Evolutionary conservation across 495 filamentous ascomycete genomes (phyloP), one percentile per base, ranked within the genome.

Genomic region (Penicillium paxilli): DNA sequence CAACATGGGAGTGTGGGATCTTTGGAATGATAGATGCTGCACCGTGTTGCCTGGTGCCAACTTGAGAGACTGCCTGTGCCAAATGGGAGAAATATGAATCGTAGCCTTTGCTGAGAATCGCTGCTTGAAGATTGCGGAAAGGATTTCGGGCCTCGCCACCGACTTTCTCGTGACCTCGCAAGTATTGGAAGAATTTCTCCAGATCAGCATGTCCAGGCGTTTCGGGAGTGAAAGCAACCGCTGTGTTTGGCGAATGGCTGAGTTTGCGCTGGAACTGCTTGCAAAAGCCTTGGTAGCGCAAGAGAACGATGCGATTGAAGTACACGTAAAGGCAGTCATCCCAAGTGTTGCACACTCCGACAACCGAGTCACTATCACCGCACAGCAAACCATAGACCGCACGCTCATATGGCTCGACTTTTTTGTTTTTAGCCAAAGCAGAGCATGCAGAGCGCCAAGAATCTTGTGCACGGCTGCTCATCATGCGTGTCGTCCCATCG

Each of bases 321-420:
- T 90, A 85, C 7, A 87, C 87, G 62, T 92, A 98, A n/a, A 97
- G 80, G 56, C 87, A 83, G 67, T 98, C 94, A 55, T 98, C 91
- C 87, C 89, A 96, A 32, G 81, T 83, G 37, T 79, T 77, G 68
- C 90, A 94, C 12, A 93, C 83, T 56, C 82, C 82, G 62, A 88
- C 80, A 10, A 92, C 90, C 37, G 87, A 85, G 30, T 83, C 74
- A 6, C 90, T 76, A 63, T 97, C 88, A 35, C 95, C 95, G 37
- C 88, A 87, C 44, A 98, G 80, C 19, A 95, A 75, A 19, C 88
- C 92, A 62, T 96, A 97, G 1, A 97, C 91, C 21, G 93, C 94
- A 24, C 83, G 80, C 72, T 98, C 91, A 64, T 89, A 93, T 23
- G 88, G 83, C 49, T 85, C 82, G 0, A 82, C 83, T 25, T 84